Evolutionary conservation across 345 rosid species (phyloP).

Genomic region (Gynandropsis gynandra): DNA sequence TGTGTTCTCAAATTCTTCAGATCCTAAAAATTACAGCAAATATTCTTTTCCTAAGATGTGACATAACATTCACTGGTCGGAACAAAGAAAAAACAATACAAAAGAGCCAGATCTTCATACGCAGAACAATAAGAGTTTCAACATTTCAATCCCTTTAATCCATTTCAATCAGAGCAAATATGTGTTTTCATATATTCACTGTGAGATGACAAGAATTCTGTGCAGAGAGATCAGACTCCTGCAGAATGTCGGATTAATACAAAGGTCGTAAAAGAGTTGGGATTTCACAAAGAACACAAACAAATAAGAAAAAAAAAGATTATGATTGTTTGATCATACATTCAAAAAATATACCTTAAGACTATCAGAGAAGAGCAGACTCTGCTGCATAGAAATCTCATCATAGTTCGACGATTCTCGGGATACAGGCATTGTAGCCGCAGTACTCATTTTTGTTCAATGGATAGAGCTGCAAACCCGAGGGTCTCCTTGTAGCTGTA

Average conservation of each 20-base stretch:
- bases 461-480: constrained; percentile 5
- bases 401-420: constrained; percentile 62
- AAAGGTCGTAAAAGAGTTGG: neutral
- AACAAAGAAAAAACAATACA: no score
- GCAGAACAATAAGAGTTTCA: no score
- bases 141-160: no score
- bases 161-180: no score
- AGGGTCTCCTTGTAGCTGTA: constrained; percentile 22
- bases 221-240: neutral
- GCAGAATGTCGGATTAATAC: neutral
- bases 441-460: constrained; percentile 49
- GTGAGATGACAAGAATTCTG: neutral
- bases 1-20: constrained; percentile 79
- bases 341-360: constrained; percentile 47
- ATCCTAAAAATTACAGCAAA: constrained; percentile 41
- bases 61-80: no score
- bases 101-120: no score
- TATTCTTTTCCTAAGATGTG: no score
- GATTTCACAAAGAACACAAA: neutral
- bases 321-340: neutral
- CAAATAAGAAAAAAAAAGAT: neutral
- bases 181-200: no score
- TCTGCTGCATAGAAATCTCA: constrained; percentile 76
- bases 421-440: constrained; percentile 42
- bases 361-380: constrained; percentile 76